These are phyloP conservation scores for Tetradesmus obliquus DNA, from an alignment of 139 green algal species.

Conservation along the genomic window DNA sequence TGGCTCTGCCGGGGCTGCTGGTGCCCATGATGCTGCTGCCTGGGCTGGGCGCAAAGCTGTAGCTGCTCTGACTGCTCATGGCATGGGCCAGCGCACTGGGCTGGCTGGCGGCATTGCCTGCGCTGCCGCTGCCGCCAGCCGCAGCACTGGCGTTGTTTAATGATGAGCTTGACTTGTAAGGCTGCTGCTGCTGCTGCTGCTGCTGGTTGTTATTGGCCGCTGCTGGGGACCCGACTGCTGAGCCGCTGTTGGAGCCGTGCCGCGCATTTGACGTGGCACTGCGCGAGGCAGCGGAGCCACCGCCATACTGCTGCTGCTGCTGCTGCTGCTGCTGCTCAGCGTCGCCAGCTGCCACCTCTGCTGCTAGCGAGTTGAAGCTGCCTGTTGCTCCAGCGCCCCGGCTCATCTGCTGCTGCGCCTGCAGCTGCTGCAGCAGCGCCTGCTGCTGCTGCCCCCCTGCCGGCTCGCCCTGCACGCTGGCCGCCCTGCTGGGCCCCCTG, in stretches of 20 bases:
- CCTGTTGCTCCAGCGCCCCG: background rate
- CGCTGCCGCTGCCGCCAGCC: background rate
- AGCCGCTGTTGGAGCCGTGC: background rate
- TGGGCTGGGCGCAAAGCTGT: constrained; percentile 17
- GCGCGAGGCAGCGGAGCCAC: background rate
- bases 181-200: background rate
- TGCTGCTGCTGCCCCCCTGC: background rate
- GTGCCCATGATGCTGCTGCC: constrained; percentile 31
- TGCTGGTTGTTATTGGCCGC: background rate
- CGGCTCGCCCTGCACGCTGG: background rate
- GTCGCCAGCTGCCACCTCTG: background rate
- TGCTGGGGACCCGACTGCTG: background rate
- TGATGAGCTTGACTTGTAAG: background rate
- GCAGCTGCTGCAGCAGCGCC: background rate
- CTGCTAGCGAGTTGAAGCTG: background rate
- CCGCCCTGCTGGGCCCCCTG: constrained; percentile 30
- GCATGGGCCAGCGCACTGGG: no score
- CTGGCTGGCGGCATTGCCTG: background rate
- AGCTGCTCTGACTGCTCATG: constrained; percentile 34
- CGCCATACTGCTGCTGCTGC: background rate
- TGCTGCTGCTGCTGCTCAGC: constrained; percentile 1
- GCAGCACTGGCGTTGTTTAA: background rate
- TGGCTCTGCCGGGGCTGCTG: background rate
- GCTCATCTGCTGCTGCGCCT: background rate
- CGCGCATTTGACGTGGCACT: background rate